A percentile compares a stretch with the other conserved stretches of the same genome.
These are phyloP conservation scores for Poa pratensis DNA, from an alignment of 176 grass and related monocot species.

Conservation along the genomic window DNA sequence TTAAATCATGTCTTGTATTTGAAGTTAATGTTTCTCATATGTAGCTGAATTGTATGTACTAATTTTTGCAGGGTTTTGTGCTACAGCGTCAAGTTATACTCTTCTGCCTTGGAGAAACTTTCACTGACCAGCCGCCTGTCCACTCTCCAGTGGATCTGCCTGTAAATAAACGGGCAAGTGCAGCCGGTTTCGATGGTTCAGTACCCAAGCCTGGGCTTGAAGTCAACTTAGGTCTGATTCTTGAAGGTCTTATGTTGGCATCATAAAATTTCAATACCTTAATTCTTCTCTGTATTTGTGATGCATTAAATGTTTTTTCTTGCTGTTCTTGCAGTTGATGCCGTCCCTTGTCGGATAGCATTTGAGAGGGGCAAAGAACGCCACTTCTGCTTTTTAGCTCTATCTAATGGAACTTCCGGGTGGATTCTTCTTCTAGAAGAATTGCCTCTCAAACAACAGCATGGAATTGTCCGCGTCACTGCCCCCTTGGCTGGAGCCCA, in stretches of 20 bases:
- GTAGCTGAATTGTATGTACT: slow-evolving; percentile 34
- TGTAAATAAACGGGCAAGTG: slow-evolving; percentile 54
- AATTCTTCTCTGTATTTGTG: slow-evolving; percentile 36
- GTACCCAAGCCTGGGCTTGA: slow-evolving; percentile 83
- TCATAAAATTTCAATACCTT: slow-evolving; percentile 23
- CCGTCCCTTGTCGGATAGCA: slow-evolving; percentile 94
- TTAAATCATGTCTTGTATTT: not conserved
- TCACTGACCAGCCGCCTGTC: slow-evolving; percentile 71
- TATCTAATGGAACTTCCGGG: slow-evolving; percentile 71
- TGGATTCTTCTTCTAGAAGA: slow-evolving; percentile 98
- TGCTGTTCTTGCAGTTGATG: slow-evolving; percentile 59
- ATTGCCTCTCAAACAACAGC: slow-evolving; percentile 68
- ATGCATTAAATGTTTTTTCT: slow-evolving; percentile 28
- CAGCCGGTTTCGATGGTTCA: slow-evolving; percentile 59
- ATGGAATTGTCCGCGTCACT: slow-evolving; percentile 75
- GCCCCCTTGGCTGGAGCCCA: slow-evolving; percentile 89
- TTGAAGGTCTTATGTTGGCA: slow-evolving; percentile 14
- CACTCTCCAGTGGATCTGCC: slow-evolving; percentile 53
- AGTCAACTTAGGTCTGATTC: slow-evolving; percentile 73
- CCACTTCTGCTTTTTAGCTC: slow-evolving; percentile 77
- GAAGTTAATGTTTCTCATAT: slow-evolving; percentile 2
- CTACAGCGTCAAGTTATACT: slow-evolving; percentile 92
- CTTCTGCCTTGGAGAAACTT: slow-evolving; percentile 76
- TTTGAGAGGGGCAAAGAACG: slow-evolving; percentile 99
- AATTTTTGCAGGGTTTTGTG: slow-evolving; percentile 88